phyloP scores from a whole-genome alignment of 176 grass and related monocot genomes.

The sorghum (Sorghum bicolor) region DNA sequence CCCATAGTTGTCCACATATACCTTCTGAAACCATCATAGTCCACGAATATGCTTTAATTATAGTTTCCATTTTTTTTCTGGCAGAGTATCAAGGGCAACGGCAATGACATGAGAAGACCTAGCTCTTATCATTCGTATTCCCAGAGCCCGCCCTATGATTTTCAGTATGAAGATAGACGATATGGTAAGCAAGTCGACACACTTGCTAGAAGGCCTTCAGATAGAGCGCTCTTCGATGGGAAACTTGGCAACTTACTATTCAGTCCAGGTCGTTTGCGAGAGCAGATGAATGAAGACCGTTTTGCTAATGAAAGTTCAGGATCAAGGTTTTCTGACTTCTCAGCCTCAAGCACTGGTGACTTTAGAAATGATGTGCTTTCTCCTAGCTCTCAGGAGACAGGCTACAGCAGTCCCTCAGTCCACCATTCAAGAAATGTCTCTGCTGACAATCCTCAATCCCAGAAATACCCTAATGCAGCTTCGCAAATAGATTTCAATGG shows the following conservation, averaged over 20 bases:
- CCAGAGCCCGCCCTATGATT: slow-evolving; percentile 96
- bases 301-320: slow-evolving; percentile 86
- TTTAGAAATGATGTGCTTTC: slow-evolving; percentile 74
- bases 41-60: slow-evolving; percentile 19
- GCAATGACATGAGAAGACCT: slow-evolving; percentile 56
- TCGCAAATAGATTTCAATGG: slow-evolving; percentile 36
- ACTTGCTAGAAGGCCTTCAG: slow-evolving; percentile 70
- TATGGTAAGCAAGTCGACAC: slow-evolving; percentile 78
- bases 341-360: slow-evolving; percentile 64
- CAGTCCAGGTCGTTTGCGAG: slow-evolving; percentile 55
- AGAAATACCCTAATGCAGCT: slow-evolving; percentile 29
- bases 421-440: slow-evolving; percentile 55
- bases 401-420: slow-evolving; percentile 52
- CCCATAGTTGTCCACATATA: not conserved
- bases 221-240: slow-evolving; percentile 63
- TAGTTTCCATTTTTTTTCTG: slow-evolving; percentile 21
- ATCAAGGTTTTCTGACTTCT: slow-evolving; percentile 93
- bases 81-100: slow-evolving; percentile 68
- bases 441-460: slow-evolving; percentile 50
- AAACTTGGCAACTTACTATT: slow-evolving; percentile 63
- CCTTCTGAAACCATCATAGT: not conserved
- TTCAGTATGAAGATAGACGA: slow-evolving; percentile 93
- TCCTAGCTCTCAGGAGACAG: slow-evolving; percentile 72
- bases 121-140: slow-evolving; percentile 97
- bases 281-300: slow-evolving; percentile 70